A percentile compares a stretch with the other conserved stretches of the same genome.
These are phyloP conservation scores for Luzula sylvatica DNA, from an alignment of 176 grass and related monocot species.

Conservation along the genomic window DNA sequence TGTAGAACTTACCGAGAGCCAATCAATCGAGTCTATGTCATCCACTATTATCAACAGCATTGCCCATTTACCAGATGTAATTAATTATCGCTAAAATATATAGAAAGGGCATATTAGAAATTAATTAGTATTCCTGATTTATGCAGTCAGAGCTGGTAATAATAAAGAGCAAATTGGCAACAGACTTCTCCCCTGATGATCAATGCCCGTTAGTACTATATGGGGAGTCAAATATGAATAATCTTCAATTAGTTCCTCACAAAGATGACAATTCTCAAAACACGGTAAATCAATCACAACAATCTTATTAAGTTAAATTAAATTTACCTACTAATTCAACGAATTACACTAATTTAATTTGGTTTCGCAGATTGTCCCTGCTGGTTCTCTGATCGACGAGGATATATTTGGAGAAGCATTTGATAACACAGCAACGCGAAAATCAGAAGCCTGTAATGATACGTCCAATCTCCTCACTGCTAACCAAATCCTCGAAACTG, in stretches of 20 bases:
- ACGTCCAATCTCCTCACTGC: slow-evolving; percentile 63
- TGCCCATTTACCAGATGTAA: slow-evolving; percentile 71
- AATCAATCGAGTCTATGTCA: slow-evolving; percentile 82
- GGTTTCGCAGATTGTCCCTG: slow-evolving; percentile 32
- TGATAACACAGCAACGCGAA: slow-evolving; percentile 37
- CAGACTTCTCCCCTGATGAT: slow-evolving; percentile 88
- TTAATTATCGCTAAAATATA: slow-evolving; percentile 14
- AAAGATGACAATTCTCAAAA: slow-evolving; percentile 39
- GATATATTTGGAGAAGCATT: slow-evolving; percentile 73
- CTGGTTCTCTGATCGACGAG: slow-evolving; percentile 42
- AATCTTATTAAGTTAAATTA: no score
- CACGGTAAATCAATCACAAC: slow-evolving; percentile 13
- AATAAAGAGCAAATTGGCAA: slow-evolving; percentile 64
- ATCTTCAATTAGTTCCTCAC: slow-evolving; percentile 32
- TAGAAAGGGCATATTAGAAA: slow-evolving; percentile 14
- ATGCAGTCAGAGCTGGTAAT: slow-evolving; percentile 63
- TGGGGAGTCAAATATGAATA: slow-evolving; percentile 34
- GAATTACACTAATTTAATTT: slow-evolving; percentile 15
- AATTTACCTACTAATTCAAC: slow-evolving; percentile 5
- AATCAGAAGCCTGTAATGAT: slow-evolving; percentile 19
- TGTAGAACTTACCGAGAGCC: slow-evolving; percentile 74
- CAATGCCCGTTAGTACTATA: slow-evolving; percentile 71
- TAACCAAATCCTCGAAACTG: slow-evolving; percentile 83
- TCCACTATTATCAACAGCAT: slow-evolving; percentile 78
- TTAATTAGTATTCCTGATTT: slow-evolving; percentile 8